Percentiles rank a stretch among this genome's conserved stretches.
Conservation (phyloP, 768 basidiomycete species). For the Pleurotus platypus region DNA sequence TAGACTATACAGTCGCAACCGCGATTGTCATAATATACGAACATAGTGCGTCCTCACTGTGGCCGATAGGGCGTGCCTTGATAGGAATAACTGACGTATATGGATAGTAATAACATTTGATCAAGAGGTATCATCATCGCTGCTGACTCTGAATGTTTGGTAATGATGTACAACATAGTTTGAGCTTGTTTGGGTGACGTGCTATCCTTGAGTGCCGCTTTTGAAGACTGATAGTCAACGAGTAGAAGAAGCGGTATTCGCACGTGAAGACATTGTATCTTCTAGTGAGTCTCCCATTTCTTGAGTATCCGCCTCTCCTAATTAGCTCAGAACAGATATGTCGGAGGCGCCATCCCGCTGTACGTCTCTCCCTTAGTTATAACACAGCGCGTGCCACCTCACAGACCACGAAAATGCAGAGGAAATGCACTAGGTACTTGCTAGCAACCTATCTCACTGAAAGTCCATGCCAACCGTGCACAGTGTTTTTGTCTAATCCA, state of each 20-base stretch:
- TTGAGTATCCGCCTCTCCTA: background rate
- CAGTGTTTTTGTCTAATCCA: slow-evolving; percentile 4
- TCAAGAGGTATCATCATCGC: background rate
- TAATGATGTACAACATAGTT: background rate
- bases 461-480: background rate
- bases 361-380: background rate
- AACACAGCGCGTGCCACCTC: background rate
- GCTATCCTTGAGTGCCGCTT: background rate
- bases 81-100: background rate
- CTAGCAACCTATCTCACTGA: background rate
- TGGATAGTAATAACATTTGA: background rate
- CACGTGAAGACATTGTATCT: slow-evolving; percentile 2
- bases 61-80: background rate
- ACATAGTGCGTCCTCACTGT: background rate
- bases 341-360: background rate
- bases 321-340: background rate
- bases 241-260: slow-evolving; percentile 1
- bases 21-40: slow-evolving; percentile 2
- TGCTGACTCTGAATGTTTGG: no score
- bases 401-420: background rate
- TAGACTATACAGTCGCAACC: background rate
- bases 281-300: background rate
- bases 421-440: slow-evolving; percentile 4
- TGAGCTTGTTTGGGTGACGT: slow-evolving; percentile 4
- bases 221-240: background rate